Conservation (phyloP, 495 filamentous ascomycete genomes). For the Daldinia bambusicola region DNA sequence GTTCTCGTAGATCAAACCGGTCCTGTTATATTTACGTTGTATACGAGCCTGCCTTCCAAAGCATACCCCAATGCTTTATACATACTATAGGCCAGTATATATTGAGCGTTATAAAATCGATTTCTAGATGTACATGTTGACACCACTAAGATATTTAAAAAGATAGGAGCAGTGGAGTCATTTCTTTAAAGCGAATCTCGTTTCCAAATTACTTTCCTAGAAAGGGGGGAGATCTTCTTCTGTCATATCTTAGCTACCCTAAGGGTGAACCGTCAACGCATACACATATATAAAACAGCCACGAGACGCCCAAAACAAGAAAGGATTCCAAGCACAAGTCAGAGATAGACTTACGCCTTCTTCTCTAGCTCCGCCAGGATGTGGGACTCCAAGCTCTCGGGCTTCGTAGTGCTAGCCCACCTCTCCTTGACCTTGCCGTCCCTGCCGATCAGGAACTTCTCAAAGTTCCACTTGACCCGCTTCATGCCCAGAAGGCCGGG, state of each 20-base stretch:
- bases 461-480: slow-evolving; percentile 96
- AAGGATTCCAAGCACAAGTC: neutral
- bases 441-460: slow-evolving; percentile 92
- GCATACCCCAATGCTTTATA: neutral
- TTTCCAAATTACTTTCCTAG: neutral
- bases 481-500: slow-evolving; percentile 87
- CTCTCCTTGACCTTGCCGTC: slow-evolving; percentile 84
- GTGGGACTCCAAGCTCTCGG: slow-evolving; percentile 74
- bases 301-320: neutral
- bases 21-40: neutral
- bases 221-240: neutral
- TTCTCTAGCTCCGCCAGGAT: slow-evolving; percentile 73
- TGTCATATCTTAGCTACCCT: slow-evolving; percentile 2
- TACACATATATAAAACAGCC: neutral
- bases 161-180: too few species aligned
- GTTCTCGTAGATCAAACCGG: neutral
- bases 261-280: slow-evolving; percentile 4
- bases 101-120: neutral
- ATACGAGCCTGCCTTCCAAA: neutral
- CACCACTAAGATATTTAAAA: neutral
- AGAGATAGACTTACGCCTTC: slow-evolving; percentile 45
- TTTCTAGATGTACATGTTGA: neutral
- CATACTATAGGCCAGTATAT: neutral
- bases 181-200: neutral
- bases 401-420: slow-evolving; percentile 89